Evolutionary conservation across 495 filamentous ascomycete species (phyloP), one percentile per base, ranked within the genome.

Genomic region (Aspergillus affinis): DNA sequence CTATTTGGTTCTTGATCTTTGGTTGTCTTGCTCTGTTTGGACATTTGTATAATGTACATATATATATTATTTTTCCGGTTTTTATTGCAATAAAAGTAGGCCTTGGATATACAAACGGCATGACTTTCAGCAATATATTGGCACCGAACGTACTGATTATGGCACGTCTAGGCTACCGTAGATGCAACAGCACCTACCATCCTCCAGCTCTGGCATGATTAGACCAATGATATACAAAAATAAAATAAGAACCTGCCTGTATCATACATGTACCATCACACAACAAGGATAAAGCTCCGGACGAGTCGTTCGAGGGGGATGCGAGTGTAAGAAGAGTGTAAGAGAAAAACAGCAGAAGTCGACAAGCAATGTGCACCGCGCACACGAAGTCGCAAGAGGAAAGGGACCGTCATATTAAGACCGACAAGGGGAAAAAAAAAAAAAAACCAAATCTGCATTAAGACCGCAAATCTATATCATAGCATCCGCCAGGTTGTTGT

Each of bases 21-120:
- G 61, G 51, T 59, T 32, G n/a, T 55, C 29, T 61, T 59, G 51
- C 51, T 30, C 20, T 64, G 51, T 54, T 49, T 63, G 49, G 63
- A 68, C 65, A 68, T 60, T 65, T 63, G 59, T 66, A 61, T 66
- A 64, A 59, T 69, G 48, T 57, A 65, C 63, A 55, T 65, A 57
- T 59, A 64, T 57, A 59, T 61, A 54, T 44, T 48, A 46, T 60
- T 64, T 61, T 61, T 48, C 56, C 44, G 48, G 30, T 56, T 19
- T 63, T 49, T 54, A 54, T 61, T 47, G 59, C 60, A 61, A 65
- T 58, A 68, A 64, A 62, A 68, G 57, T 61, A 62, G 56, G 36
- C 13, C 36, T 41, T 41, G 36, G 13, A 41, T 41, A 41, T 41
- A 41, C 36, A 10, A 10, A 41, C 36, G 36, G 4, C 10, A 8